A percentile compares a stretch with the other conserved stretches of the same genome.
These are phyloP conservation scores for Monascus purpureus DNA, from an alignment of 495 filamentous ascomycete species.

Conservation along the genomic window DNA sequence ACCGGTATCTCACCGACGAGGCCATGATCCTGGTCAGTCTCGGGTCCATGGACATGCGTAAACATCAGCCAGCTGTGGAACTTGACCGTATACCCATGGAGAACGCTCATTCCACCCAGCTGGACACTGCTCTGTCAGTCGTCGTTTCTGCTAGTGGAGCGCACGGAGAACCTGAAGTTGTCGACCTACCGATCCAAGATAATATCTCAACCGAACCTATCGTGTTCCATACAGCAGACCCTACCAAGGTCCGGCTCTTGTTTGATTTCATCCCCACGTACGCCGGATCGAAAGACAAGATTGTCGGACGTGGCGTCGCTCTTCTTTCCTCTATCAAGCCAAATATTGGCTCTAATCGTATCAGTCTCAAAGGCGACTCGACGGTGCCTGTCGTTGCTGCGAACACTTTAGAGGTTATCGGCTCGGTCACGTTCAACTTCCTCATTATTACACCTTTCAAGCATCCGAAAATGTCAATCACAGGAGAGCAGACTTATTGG, in stretches of 20 bases:
- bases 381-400: constrained; percentile 80
- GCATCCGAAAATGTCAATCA: constrained; percentile 86
- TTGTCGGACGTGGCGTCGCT: constrained; percentile 85
- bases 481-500: constrained; percentile 88
- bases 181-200: constrained; percentile 87
- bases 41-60: constrained; percentile 86
- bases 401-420: constrained; percentile 76
- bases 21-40: constrained; percentile 84
- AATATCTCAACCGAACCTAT: constrained; percentile 89
- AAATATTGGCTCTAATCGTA: constrained; percentile 62
- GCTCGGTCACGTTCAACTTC: constrained; percentile 92
- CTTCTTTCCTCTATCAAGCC: constrained; percentile 75
- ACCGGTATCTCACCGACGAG: constrained; percentile 82
- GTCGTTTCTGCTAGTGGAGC: constrained; percentile 86
- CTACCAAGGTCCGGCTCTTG: constrained; percentile 68
- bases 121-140: constrained; percentile 86
- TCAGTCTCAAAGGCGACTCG: constrained; percentile 83
- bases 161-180: constrained; percentile 68
- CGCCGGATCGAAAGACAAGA: constrained; percentile 71
- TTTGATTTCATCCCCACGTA: constrained; percentile 98
- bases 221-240: constrained; percentile 66
- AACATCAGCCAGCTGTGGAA: constrained; percentile 63
- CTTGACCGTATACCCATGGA: constrained; percentile 80
- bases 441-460: constrained; percentile 86
- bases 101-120: constrained; percentile 77